phyloP scores from a whole-genome alignment of 2,329 filamentous ascomycete species.

The Aspergillus sojae region DNA sequence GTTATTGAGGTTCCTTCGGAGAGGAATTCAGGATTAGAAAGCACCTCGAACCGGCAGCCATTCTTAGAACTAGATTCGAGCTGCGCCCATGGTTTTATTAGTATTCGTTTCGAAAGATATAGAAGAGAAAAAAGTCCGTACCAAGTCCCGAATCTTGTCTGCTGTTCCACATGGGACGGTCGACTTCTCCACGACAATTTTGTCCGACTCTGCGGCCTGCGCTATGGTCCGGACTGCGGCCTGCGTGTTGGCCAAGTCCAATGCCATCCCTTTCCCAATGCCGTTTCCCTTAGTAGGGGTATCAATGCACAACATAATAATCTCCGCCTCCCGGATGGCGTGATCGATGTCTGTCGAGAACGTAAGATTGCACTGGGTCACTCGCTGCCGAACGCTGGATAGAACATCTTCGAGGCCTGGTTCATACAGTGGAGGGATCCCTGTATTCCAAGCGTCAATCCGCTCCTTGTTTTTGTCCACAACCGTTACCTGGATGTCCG shows the following conservation, averaged over 20 bases:
- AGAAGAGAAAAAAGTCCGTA: conserved; percentile 36
- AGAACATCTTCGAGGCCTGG: neutral
- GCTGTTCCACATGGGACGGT: conserved; percentile 78
- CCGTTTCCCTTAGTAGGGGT: conserved; percentile 75
- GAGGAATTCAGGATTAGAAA: conserved; percentile 81
- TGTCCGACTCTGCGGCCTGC: conserved; percentile 64
- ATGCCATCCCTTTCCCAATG: conserved; percentile 68
- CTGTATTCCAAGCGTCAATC: neutral
- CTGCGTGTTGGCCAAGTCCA: conserved; percentile 73
- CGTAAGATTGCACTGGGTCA: conserved; percentile 62
- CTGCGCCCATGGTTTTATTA: neutral
- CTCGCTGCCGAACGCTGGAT: neutral
- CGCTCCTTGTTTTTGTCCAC: neutral
- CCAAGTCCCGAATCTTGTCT: conserved; percentile 68
- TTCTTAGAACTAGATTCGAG: neutral
- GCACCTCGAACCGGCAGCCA: conserved; percentile 62
- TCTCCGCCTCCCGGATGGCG: conserved; percentile 67
- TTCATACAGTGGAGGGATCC: neutral
- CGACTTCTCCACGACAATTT: conserved; percentile 79
- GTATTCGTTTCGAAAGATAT: neutral
- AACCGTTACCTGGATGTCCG: neutral
- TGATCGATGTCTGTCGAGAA: conserved; percentile 70
- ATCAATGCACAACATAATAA: conserved; percentile 76
- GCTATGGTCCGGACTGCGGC: conserved; percentile 69
- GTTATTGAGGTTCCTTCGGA: conserved; percentile 75